Evolutionary conservation across 31 red algal species (phyloP).

Genomic region (Endocladia muricata): DNA sequence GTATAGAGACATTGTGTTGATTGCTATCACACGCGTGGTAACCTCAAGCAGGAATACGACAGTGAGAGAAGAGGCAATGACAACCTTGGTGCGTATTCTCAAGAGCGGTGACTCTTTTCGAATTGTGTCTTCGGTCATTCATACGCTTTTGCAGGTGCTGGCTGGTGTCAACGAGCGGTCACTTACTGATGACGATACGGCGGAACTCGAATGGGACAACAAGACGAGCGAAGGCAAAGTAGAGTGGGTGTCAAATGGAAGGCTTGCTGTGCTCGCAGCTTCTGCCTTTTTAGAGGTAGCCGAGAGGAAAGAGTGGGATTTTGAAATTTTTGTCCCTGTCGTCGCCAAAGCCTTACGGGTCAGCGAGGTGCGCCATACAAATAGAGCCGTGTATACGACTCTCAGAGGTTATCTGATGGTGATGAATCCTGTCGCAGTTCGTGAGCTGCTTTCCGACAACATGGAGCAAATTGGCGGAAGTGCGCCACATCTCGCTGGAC

Average conservation of each 20-base stretch:
- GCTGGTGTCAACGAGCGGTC: conserved; percentile 19
- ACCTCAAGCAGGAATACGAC: conserved; percentile 17
- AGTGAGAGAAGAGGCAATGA: conserved; percentile 65
- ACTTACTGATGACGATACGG: not conserved
- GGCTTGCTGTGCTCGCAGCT: conserved; percentile 28
- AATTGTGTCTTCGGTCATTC: conserved; percentile 73
- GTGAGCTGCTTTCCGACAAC: not conserved
- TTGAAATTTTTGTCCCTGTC: conserved; percentile 51
- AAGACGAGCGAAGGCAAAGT: not conserved
- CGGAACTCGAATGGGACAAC: not conserved
- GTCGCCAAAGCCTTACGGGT: conserved; percentile 38
- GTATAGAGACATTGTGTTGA: conserved; percentile 57
- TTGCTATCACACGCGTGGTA: conserved; percentile 49
- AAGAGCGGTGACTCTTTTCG: conserved; percentile 38
- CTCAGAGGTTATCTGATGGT: conserved; percentile 22
- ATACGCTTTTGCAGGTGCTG: conserved; percentile 75
- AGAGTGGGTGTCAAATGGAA: not conserved
- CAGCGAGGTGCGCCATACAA: conserved; percentile 24
- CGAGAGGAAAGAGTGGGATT: conserved; percentile 12
- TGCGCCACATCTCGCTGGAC: not conserved
- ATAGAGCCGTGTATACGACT: conserved; percentile 4
- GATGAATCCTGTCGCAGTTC: not conserved
- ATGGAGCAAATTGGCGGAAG: not conserved
- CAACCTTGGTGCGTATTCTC: conserved; percentile 58
- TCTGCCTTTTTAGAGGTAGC: conserved; percentile 53